Evolutionary conservation across 768 basidiomycete species (phyloP).

Genomic region (Auriculariales sp.): DNA sequence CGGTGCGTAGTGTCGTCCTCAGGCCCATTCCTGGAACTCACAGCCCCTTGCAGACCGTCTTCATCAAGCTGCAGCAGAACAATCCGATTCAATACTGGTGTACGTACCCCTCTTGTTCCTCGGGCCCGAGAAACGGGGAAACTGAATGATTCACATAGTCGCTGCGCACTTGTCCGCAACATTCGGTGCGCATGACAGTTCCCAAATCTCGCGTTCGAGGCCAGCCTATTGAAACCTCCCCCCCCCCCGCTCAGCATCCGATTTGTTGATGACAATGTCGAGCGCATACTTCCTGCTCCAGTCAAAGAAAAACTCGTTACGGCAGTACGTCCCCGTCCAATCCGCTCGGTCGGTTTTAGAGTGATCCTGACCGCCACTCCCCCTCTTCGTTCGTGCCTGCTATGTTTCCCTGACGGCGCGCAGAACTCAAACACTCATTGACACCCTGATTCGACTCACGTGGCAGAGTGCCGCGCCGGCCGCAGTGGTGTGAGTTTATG

Average conservation of each 20-base stretch:
- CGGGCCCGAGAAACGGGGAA: too few species aligned
- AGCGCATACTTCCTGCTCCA: background rate
- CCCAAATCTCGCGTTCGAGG: background rate
- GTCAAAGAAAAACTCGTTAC: background rate
- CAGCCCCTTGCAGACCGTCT: background rate
- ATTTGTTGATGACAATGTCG: background rate
- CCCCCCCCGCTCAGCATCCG: background rate
- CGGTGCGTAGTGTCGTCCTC: background rate
- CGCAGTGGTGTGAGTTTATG: background rate
- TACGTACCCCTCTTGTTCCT: background rate
- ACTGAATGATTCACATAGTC: background rate
- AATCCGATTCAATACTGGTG: background rate
- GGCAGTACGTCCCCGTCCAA: background rate
- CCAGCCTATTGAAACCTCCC: background rate
- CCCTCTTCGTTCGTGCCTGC: too few species aligned
- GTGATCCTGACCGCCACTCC: too few species aligned
- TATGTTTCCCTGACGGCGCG: too few species aligned
- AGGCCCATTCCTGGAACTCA: background rate
- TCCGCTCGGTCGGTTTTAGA: too few species aligned
- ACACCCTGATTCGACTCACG: background rate
- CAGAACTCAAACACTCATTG: background rate
- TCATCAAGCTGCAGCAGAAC: background rate
- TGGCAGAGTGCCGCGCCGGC: background rate
- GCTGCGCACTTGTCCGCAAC: background rate
- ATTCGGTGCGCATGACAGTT: background rate